Percentiles rank a stretch among this genome's conserved stretches.
These are phyloP conservation scores for Suhomyces anneliseae DNA, from an alignment of 1,139 yeast genomes.

Conservation along the genomic window DNA sequence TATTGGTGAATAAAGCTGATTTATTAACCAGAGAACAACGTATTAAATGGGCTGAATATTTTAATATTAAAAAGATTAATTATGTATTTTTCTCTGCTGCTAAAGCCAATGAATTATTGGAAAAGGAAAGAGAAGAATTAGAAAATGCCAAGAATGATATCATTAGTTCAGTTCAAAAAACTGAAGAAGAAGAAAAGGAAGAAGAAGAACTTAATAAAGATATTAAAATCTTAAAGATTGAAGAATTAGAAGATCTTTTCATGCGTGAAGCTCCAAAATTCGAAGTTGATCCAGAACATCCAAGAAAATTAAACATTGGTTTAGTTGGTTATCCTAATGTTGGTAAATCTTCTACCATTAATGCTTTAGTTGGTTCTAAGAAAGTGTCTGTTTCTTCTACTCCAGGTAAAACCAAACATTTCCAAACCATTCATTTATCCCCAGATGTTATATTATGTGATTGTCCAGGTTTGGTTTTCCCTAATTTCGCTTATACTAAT, in stretches of 20 bases:
- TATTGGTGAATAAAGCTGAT: constrained; percentile 94
- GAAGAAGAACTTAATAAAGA: constrained; percentile 39
- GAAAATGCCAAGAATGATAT: constrained; percentile 22
- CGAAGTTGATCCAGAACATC: constrained; percentile 49
- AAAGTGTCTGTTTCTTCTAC: constrained; percentile 97
- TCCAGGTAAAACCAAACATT: constrained; percentile 98
- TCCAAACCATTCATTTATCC: constrained; percentile 90
- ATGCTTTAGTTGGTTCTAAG: constrained; percentile 93
- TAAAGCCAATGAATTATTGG: constrained; percentile 71
- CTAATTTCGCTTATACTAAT: constrained; percentile 94
- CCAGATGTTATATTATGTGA: constrained; percentile 87
- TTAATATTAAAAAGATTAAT: constrained; percentile 63
- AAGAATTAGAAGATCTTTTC: constrained; percentile 81
- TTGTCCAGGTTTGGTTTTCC: constrained; percentile 99
- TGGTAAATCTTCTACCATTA: constrained; percentile 95
- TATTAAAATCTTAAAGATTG: constrained; percentile 73
- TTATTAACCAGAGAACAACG: constrained; percentile 76
- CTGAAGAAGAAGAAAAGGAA: constrained; percentile 14
- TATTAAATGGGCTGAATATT: constrained; percentile 82
- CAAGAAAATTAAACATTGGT: constrained; percentile 80
- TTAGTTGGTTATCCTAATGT: constrained; percentile 96
- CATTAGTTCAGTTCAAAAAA: constrained; percentile 15
- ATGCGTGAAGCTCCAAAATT: constrained; percentile 78
- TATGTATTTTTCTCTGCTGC: constrained; percentile 94
- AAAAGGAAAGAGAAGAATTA: constrained; percentile 51